Percentiles rank a stretch among this genome's conserved stretches.
phyloP scores from a whole-genome alignment of 2,329 filamentous ascomycete species.

The Cladosporium sp. region DNA sequence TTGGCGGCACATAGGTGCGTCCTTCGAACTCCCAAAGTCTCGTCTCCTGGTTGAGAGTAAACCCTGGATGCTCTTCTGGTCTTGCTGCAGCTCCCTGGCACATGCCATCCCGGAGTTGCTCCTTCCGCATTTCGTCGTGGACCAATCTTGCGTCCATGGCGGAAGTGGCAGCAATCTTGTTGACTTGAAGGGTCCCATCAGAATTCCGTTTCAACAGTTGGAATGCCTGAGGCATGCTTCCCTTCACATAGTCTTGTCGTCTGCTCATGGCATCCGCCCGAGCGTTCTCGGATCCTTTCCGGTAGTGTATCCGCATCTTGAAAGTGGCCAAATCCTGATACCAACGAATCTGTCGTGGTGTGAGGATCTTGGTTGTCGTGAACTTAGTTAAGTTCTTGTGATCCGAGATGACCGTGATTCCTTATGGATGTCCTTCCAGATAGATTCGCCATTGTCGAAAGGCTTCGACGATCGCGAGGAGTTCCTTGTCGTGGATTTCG shows the following conservation, averaged over 20 bases:
- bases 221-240: background rate
- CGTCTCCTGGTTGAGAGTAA: no score
- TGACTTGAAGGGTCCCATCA: background rate
- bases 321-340: constrained; percentile 12
- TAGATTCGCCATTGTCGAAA: constrained; percentile 18
- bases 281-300: constrained; percentile 14
- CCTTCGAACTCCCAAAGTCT: no score
- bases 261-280: constrained; percentile 15
- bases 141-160: background rate
- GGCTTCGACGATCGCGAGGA: constrained; percentile 15
- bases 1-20: no score
- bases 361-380: constrained; percentile 16
- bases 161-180: background rate
- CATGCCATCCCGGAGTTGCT: no score
- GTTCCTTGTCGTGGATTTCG: constrained; percentile 17
- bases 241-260: constrained; percentile 15
- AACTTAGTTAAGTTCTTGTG: constrained; percentile 18
- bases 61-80: no score
- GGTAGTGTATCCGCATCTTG: constrained; percentile 16
- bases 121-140: no score
- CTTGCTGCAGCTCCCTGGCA: no score
- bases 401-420: constrained; percentile 14
- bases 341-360: constrained; percentile 10
- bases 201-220: background rate
- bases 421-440: constrained; percentile 10